Evolutionary conservation across 192 early-diverging fungal genomes (phyloP).

Genomic region (Podochytrium sp.): DNA sequence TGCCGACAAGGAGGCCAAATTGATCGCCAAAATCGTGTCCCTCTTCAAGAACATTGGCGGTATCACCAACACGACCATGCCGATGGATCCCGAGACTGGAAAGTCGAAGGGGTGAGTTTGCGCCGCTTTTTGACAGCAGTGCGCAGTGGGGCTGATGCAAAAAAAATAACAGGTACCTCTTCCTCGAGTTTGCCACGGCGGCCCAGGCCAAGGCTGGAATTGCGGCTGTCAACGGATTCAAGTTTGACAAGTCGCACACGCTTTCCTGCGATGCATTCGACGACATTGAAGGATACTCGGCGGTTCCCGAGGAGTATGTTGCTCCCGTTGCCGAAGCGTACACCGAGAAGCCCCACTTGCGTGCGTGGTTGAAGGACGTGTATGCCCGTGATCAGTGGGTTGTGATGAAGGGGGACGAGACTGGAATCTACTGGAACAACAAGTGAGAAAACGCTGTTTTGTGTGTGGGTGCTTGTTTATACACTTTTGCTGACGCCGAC

Average conservation of each 20-base stretch:
- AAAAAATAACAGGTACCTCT: constrained; percentile 84
- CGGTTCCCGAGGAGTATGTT: constrained; percentile 72
- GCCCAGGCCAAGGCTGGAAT: constrained; percentile 82
- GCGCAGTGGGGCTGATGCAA: neutral
- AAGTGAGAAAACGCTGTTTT: too few relatives aligned
- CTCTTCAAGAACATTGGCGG: constrained; percentile 79
- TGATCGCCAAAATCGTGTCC: constrained; percentile 71
- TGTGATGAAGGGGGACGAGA: constrained; percentile 82
- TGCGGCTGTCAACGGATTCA: constrained; percentile 73
- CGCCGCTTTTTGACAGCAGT: too few relatives aligned
- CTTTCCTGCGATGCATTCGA: constrained; percentile 88
- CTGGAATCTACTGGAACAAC: constrained; percentile 89
- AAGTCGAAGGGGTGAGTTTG: constrained; percentile 79
- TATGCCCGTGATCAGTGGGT: constrained; percentile 90
- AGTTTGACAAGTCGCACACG: constrained; percentile 81
- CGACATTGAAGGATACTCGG: constrained; percentile 84
- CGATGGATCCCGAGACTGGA: constrained; percentile 71
- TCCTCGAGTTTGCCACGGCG: constrained; percentile 89
- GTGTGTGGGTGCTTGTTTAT: neutral
- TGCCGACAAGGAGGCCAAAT: constrained; percentile 81
- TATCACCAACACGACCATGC: constrained; percentile 90
- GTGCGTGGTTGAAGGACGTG: constrained; percentile 86
- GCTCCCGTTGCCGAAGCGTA: constrained; percentile 74
- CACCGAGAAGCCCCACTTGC: constrained; percentile 82
- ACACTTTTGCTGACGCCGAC: constrained; percentile 62